Base-by-base conservation (phyloP, 2,329 filamentous ascomycete species). In the Pseudogymnoascus sp. region DNA sequence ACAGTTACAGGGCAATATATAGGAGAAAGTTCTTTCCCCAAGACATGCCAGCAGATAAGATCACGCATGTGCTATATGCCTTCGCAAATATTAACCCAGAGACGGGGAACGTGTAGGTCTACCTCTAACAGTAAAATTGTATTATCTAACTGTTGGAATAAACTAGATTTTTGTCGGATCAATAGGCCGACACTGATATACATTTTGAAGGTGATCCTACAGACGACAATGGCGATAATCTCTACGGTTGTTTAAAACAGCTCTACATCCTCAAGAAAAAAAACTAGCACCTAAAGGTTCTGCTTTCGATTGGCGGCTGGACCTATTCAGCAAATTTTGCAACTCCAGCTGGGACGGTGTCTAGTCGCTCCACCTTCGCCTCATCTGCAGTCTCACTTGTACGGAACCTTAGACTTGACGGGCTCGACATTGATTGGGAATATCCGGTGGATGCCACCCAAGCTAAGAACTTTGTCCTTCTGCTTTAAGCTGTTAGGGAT, bases 221-320 rank as follows among this genome's bases (percentile, higher is more conserved):
- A 95, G 74, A 88, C 75, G 66, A 88, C 83, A 84, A 21, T n/a
- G 4, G 14, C 8, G 86, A 78, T 65, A 93, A 94, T 71, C 83
- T 87, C 61, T 92, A 92, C 68, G 91, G 91, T 40, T 89, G 85
- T 71, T 75, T 90, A 61, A 93, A 93, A 77, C 89, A 93, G 70
- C 78, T 94, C 1, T 90, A 83, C 71, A 76, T 89, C 5, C 78
- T 90, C 40, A 95, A 95, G 76, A 85, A 91, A 73, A 75, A 80
- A 66, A 86, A 94, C 74, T 84, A 90, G 11, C 83, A 90, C 56
- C 74, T 96, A 62, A 95, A 95, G 72, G 80, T 88, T 1, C 78
- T 95, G 21, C 81, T 96, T 3, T 90, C 85, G 59, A 91, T 96
- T 67, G 92, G 92, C 59, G 91, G 92, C 31, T 95, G 89, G 89